Percentiles rank a stretch among this genome's conserved stretches.
phyloP scores from a whole-genome alignment of 352 stramenopile species.

The Phytophthora meadii region DNA sequence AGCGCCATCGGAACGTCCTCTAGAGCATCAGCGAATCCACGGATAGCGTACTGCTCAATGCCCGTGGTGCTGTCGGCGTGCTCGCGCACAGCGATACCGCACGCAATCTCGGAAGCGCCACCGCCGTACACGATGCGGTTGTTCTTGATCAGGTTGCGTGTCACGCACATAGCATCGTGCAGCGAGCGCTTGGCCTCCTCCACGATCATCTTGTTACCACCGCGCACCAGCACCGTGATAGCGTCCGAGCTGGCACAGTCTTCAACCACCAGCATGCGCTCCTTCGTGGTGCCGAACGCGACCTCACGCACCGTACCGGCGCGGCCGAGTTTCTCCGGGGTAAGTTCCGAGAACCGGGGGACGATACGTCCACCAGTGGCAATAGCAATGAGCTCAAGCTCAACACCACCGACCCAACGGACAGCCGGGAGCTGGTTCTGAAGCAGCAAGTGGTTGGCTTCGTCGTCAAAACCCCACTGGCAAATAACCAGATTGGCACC shows the following conservation, averaged over 20 bases:
- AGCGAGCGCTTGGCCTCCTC: constrained; percentile 99
- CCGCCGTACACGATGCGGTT: constrained; percentile 99
- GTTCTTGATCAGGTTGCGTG: constrained; percentile 99
- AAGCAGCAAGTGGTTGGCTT: constrained; percentile 99
- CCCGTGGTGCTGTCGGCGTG: constrained; percentile 85
- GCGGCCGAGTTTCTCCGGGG: constrained; percentile 96
- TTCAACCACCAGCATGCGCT: constrained; percentile 99
- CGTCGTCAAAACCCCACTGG: constrained; percentile 99
- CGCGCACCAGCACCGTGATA: constrained; percentile 98
- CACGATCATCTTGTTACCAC: constrained; percentile 99
- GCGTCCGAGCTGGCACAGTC: constrained; percentile 98
- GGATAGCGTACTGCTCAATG: constrained; percentile 98
- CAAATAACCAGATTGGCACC: constrained; percentile 99
- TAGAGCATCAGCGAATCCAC: constrained; percentile 98
- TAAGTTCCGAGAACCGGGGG: constrained; percentile 97
- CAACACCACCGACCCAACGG: constrained; percentile 98
- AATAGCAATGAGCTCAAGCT: constrained; percentile 99
- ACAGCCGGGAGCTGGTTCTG: constrained; percentile 98
- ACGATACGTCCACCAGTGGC: constrained; percentile 99
- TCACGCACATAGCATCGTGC: constrained; percentile 99
- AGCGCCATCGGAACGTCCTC: constrained; percentile 99
- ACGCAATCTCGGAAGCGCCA: constrained; percentile 97
- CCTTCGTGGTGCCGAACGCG: constrained; percentile 97
- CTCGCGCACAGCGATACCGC: constrained; percentile 94
- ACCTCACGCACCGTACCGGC: constrained; percentile 96